A percentile compares a stretch with the other conserved stretches of the same genome.
phyloP scores from a whole-genome alignment of 192 early-diverging fungal genomes.

The Pilaira anomala region DNA sequence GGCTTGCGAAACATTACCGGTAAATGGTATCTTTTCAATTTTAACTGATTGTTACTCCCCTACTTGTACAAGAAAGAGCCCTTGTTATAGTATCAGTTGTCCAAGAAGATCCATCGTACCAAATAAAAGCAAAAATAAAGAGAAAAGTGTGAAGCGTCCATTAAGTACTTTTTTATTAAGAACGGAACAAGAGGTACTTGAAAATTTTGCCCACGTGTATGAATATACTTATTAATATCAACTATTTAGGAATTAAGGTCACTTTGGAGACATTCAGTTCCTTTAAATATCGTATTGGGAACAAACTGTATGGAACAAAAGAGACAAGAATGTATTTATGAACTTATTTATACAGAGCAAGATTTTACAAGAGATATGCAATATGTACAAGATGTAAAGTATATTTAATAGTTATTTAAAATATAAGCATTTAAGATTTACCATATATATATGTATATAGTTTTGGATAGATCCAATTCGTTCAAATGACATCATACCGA shows the following conservation, averaged over 20 bases:
- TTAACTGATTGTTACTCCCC: constrained; percentile 93
- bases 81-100: constrained; percentile 88
- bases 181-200: neutral
- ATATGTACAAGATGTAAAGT: constrained; percentile 67
- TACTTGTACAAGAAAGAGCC: constrained; percentile 71
- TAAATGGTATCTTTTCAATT: constrained; percentile 77
- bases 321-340: constrained; percentile 90
- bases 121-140: neutral
- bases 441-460: constrained; percentile 18
- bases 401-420: neutral
- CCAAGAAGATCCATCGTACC: constrained; percentile 53
- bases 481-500: constrained; percentile 62
- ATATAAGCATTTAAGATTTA: too few species aligned
- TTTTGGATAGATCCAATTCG: constrained; percentile 65
- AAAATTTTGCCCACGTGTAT: constrained; percentile 30
- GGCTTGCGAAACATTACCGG: constrained; percentile 41
- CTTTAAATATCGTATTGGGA: constrained; percentile 67
- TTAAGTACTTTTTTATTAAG: neutral
- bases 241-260: constrained; percentile 39
- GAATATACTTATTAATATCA: too few species aligned
- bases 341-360: constrained; percentile 84
- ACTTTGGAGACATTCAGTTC: constrained; percentile 83
- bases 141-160: neutral
- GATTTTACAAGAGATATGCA: constrained; percentile 87
- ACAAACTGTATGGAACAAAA: constrained; percentile 75